A percentile compares a stretch with the other conserved stretches of the same genome.
phyloP scores from a whole-genome alignment of 352 stramenopile species.

The Phytophthora nicotianae region DNA sequence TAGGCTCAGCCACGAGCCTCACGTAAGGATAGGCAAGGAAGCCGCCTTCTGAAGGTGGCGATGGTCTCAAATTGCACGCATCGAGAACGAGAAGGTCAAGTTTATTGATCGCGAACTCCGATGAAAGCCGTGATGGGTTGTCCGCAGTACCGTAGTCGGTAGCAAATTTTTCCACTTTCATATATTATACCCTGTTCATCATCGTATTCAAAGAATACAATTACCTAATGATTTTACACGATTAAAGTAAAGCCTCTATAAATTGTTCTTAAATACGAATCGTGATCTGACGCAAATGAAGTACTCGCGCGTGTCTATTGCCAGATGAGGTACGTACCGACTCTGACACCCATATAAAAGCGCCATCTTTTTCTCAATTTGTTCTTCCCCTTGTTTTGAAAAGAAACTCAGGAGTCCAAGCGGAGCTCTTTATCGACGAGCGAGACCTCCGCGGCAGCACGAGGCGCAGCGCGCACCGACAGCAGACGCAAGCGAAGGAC shows the following conservation, averaged over 20 bases:
- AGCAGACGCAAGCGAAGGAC: slow-evolving; percentile 19
- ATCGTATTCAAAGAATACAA: too few species aligned
- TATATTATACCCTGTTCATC: background rate
- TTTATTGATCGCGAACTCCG: too few species aligned
- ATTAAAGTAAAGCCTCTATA: too few species aligned
- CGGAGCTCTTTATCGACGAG: slow-evolving; percentile 6
- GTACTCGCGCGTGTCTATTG: slow-evolving; percentile 12
- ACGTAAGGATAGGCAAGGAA: too few species aligned
- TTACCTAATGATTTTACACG: too few species aligned
- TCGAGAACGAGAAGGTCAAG: too few species aligned
- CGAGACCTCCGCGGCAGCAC: slow-evolving; percentile 10
- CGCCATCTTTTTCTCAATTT: slow-evolving; percentile 25
- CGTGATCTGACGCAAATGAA: too few species aligned
- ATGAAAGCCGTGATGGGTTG: too few species aligned
- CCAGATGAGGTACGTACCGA: slow-evolving; percentile 11
- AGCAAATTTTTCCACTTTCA: background rate
- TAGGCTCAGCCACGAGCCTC: too few species aligned
- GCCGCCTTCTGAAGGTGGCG: too few species aligned
- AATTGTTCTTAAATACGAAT: too few species aligned
- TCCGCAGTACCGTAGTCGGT: background rate
- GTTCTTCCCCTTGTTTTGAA: slow-evolving; percentile 18
- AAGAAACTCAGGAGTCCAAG: slow-evolving; percentile 17
- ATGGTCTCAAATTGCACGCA: too few species aligned
- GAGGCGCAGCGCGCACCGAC: slow-evolving; percentile 15
- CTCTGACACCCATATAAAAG: slow-evolving; percentile 12